Conservation (phyloP, 805 yeast genomes). For the Myxozyma geophila region DNA sequence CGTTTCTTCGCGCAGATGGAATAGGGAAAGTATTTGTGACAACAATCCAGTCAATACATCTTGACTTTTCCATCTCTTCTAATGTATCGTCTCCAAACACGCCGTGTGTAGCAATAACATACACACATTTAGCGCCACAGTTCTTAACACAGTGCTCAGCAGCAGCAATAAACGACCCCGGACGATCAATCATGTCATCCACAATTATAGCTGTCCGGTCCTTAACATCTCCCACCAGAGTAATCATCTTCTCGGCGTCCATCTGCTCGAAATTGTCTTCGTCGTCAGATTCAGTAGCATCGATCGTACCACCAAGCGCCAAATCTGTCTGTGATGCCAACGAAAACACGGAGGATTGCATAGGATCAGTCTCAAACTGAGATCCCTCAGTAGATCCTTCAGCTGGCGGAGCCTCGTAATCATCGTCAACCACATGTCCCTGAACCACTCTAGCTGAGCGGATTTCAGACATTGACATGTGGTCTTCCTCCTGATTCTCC, state of each 20-base stretch:
- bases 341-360: slow-evolving; percentile 39
- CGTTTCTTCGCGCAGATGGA: slow-evolving; percentile 59
- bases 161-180: slow-evolving; percentile 91
- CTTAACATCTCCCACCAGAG: slow-evolving; percentile 94
- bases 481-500: slow-evolving; percentile 40
- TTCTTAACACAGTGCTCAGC: slow-evolving; percentile 95
- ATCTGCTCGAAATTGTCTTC: slow-evolving; percentile 77
- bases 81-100: slow-evolving; percentile 86
- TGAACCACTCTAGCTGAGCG: slow-evolving; percentile 95
- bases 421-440: slow-evolving; percentile 96
- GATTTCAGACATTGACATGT: slow-evolving; percentile 54
- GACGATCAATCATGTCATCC: slow-evolving; percentile 97
- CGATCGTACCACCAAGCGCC: slow-evolving; percentile 81
- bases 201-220: slow-evolving; percentile 89
- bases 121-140: slow-evolving; percentile 93
- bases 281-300: slow-evolving; percentile 75
- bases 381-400: slow-evolving; percentile 41
- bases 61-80: slow-evolving; percentile 74
- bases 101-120: slow-evolving; percentile 94
- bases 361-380: slow-evolving; percentile 43
- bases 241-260: slow-evolving; percentile 56
- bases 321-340: slow-evolving; percentile 46
- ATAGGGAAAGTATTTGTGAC: slow-evolving; percentile 97
- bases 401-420: slow-evolving; percentile 52
- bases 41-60: slow-evolving; percentile 80